Percentiles rank a stretch among this genome's conserved stretches.
These are phyloP conservation scores for Penicillium subrubescens DNA, from an alignment of 495 filamentous ascomycete genomes.

Conservation along the genomic window DNA sequence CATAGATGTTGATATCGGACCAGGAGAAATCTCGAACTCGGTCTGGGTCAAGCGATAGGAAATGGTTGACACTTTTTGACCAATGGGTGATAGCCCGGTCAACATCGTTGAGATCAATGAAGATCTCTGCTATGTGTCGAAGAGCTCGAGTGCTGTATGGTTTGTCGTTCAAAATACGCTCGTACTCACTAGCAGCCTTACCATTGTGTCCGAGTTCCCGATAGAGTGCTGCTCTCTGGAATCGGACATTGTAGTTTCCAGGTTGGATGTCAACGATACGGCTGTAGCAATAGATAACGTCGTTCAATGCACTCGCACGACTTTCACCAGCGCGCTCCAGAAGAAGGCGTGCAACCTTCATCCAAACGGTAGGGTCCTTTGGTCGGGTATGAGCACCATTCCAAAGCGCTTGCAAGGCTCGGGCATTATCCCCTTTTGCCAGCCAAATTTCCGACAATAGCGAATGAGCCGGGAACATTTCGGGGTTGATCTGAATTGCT, in stretches of 20 bases:
- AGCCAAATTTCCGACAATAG: conserved; percentile 72
- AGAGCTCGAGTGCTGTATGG: conserved; percentile 64
- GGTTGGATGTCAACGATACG: conserved; percentile 65
- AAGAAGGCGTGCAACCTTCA: conserved; percentile 65
- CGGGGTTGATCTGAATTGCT: conserved; percentile 80
- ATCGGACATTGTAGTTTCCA: conserved; percentile 58
- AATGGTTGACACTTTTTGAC: conserved; percentile 57
- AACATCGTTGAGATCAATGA: conserved; percentile 59
- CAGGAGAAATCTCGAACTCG: conserved; percentile 65
- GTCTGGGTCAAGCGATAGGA: conserved; percentile 49
- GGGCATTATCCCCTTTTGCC: conserved; percentile 65
- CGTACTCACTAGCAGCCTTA: conserved; percentile 64
- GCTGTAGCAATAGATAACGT: conserved; percentile 69
- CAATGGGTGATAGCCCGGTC: conserved; percentile 63
- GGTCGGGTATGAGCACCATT: conserved; percentile 73
- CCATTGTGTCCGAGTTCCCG: conserved; percentile 57
- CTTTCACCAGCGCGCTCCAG: conserved; percentile 61
- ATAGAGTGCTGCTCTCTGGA: conserved; percentile 60
- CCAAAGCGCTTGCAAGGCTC: conserved; percentile 67
- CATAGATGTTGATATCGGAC: conserved; percentile 82
- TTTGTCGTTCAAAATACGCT: conserved; percentile 56
- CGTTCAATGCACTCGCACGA: conserved; percentile 51
- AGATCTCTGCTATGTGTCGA: conserved; percentile 64
- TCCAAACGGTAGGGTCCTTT: conserved; percentile 68
- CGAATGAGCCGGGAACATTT: conserved; percentile 78